phyloP scores from a whole-genome alignment of 2,329 filamentous ascomycete species.

The Rhinocladiella similis region DNA sequence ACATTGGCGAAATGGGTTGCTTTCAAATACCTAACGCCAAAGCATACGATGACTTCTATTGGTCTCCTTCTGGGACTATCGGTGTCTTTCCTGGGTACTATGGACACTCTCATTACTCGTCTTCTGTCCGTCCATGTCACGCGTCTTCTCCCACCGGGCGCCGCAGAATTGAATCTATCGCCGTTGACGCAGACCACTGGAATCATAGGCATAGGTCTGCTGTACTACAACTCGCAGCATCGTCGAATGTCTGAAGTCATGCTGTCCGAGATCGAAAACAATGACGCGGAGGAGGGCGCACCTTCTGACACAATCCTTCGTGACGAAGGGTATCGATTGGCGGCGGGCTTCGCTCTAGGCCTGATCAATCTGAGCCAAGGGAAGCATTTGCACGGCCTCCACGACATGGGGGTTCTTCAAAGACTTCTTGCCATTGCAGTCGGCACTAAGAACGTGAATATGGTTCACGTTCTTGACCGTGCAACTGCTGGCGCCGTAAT shows the following conservation, averaged over 20 bases:
- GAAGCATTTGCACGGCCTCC: conserved; percentile 79
- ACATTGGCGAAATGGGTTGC: conserved; percentile 96
- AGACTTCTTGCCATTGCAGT: conserved; percentile 83
- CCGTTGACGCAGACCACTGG: conserved; percentile 92
- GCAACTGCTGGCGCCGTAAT: conserved; percentile 92
- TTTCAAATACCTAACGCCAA: conserved; percentile 98
- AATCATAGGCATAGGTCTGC: conserved; percentile 91
- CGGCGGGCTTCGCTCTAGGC: conserved; percentile 88
- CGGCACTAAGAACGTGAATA: conserved; percentile 83
- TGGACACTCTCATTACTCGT: conserved; percentile 93
- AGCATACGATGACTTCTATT: conserved; percentile 98
- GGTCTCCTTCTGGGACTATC: conserved; percentile 89
- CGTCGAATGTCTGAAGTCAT: conserved; percentile 98
- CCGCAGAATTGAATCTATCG: conserved; percentile 90
- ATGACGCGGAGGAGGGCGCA: conserved; percentile 73
- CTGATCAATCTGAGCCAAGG: conserved; percentile 95
- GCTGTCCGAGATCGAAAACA: conserved; percentile 92
- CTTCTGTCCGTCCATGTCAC: conserved; percentile 95
- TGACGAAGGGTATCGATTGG: conserved; percentile 93
- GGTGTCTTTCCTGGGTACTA: conserved; percentile 91
- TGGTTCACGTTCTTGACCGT: conserved; percentile 90
- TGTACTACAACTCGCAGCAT: conserved; percentile 95
- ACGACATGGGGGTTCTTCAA: conserved; percentile 92
- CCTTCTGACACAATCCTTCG: conserved; percentile 73
- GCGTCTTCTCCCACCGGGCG: conserved; percentile 85